phyloP scores from a whole-genome alignment of 2,329 filamentous ascomycete species.

The Diplodia corticola region DNA sequence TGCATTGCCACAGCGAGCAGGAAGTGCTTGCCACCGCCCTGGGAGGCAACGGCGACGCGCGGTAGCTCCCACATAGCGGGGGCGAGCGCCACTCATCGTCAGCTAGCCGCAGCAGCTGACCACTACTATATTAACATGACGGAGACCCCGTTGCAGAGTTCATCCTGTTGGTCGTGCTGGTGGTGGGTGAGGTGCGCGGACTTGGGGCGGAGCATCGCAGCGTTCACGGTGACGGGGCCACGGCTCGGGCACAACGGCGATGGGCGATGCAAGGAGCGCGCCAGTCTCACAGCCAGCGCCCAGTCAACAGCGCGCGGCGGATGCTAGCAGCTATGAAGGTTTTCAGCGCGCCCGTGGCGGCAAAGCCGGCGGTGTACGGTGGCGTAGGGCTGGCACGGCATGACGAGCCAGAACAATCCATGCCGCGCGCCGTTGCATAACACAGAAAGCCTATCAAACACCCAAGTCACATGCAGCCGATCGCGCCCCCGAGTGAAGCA shows the following conservation, averaged over 20 bases:
- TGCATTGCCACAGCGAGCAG: neutral
- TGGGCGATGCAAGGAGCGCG: neutral
- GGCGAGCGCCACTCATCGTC: neutral
- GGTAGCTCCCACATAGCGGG: neutral
- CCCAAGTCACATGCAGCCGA: neutral
- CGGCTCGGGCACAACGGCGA: neutral
- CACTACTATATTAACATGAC: neutral
- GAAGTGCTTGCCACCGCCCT: neutral
- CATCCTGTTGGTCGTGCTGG: neutral
- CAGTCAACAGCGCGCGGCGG: neutral
- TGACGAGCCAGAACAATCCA: neutral
- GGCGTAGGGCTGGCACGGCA: neutral
- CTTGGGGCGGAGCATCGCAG: neutral
- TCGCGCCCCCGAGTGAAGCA: neutral
- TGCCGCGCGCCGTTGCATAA: neutral
- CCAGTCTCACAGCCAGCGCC: neutral
- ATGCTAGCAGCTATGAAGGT: neutral
- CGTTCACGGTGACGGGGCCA: neutral
- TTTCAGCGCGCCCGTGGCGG: neutral
- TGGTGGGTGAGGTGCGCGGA: neutral
- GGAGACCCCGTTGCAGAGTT: neutral
- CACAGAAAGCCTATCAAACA: neutral
- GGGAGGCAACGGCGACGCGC: constrained; percentile 6
- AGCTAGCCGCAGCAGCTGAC: neutral
- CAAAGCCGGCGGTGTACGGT: neutral